Evolutionary conservation across 2,329 filamentous ascomycete genomes (phyloP).

Genomic region (Colletotrichum abscissum): DNA sequence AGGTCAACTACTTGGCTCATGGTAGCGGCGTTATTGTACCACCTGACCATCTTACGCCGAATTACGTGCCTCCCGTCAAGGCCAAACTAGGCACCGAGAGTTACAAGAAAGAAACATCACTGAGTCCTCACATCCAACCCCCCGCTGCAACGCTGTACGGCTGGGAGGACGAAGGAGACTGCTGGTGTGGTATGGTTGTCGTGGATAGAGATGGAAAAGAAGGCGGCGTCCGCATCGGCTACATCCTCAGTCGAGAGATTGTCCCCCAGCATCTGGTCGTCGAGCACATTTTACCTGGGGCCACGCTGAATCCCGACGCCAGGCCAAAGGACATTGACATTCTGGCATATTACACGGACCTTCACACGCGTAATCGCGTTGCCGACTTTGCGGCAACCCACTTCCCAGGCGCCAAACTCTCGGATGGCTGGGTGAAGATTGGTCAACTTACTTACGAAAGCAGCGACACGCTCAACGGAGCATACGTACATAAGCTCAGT

Average conservation of each 20-base stretch:
- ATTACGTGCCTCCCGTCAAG: conserved; percentile 54
- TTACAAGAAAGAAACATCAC: neutral
- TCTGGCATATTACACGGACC: conserved; percentile 69
- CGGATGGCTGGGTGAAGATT: conserved; percentile 65
- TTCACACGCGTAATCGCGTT: conserved; percentile 51
- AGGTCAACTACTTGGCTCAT: conserved; percentile 79
- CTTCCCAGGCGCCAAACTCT: conserved; percentile 45
- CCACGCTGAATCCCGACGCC: conserved; percentile 70
- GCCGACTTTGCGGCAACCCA: conserved; percentile 55
- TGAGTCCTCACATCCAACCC: neutral
- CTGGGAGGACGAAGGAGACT: conserved; percentile 87
- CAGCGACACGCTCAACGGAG: conserved; percentile 52
- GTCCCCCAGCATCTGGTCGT: conserved; percentile 77
- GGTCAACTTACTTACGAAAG: conserved; percentile 66
- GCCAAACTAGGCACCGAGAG: conserved; percentile 31
- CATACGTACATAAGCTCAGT: conserved; percentile 65
- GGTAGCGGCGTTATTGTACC: conserved; percentile 76
- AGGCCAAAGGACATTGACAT: conserved; percentile 78
- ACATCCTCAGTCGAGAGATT: conserved; percentile 68
- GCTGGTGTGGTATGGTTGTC: conserved; percentile 78
- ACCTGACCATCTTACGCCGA: conserved; percentile 67
- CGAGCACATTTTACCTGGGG: conserved; percentile 75
- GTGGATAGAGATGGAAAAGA: conserved; percentile 53
- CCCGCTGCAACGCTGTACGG: conserved; percentile 63
- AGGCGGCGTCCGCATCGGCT: conserved; percentile 72